Evolutionary conservation across 164 flowering plant genomes (phyloP).

Genomic region (Nymphaea colorata): DNA sequence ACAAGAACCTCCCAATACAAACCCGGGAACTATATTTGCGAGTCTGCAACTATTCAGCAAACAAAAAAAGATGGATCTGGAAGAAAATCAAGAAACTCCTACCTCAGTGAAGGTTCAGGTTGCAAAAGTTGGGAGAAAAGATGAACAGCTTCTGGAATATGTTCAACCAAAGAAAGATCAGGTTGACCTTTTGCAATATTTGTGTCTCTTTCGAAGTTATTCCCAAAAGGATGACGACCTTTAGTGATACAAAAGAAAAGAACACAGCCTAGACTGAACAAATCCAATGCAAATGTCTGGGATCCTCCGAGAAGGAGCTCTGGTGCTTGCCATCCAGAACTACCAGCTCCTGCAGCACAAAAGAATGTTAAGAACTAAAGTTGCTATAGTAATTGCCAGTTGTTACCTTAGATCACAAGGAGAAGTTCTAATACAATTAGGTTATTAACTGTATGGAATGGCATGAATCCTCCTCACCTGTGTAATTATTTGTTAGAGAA

Average conservation of each 20-base stretch:
- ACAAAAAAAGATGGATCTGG: not conserved
- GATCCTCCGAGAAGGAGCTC: conserved; percentile 59
- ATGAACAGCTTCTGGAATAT: conserved; percentile 70
- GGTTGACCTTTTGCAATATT: conserved; percentile 42
- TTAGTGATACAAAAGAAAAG: conserved; percentile 66
- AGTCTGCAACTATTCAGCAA: no score
- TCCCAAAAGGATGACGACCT: conserved; percentile 73
- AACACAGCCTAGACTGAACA: conserved; percentile 76
- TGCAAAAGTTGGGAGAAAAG: conserved; percentile 21
- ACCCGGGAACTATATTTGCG: not conserved
- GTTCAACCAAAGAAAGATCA: conserved; percentile 57
- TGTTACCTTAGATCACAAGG: no score
- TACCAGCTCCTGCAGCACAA: conserved; percentile 41
- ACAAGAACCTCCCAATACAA: not conserved
- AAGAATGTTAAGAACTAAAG: no score
- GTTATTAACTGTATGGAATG: no score
- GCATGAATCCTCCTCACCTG: conserved; percentile 28
- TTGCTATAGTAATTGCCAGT: no score
- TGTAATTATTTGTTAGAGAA: conserved; percentile 43
- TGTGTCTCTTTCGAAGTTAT: conserved; percentile 46
- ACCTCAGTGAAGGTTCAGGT: conserved; percentile 1
- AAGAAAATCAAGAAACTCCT: not conserved
- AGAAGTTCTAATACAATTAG: no score
- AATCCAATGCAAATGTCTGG: conserved; percentile 67
- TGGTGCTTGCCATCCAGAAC: conserved; percentile 91